These are phyloP conservation scores for Yamadazyma membranifaciens DNA, from an alignment of 1,139 yeast genomes.

Conservation along the genomic window DNA sequence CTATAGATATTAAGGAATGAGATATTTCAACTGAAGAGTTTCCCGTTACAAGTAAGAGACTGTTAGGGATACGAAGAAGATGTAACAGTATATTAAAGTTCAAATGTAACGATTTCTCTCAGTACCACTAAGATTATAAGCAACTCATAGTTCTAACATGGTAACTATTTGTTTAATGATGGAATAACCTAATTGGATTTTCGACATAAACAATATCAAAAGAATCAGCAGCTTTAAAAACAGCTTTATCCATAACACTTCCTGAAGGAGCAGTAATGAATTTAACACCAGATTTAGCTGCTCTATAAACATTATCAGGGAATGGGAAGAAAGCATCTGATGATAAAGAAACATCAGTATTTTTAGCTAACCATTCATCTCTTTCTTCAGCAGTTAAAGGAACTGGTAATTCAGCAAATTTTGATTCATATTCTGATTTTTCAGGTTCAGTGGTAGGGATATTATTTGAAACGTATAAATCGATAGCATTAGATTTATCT, in stretches of 20 bases:
- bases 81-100: no score
- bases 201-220: slow-evolving; percentile 86
- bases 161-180: slow-evolving; percentile 52
- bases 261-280: slow-evolving; percentile 97
- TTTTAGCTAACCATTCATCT: slow-evolving; percentile 78
- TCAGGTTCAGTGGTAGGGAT: slow-evolving; percentile 92
- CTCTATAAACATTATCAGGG: slow-evolving; percentile 98
- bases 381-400: slow-evolving; percentile 85
- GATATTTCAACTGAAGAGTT: no score
- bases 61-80: no score
- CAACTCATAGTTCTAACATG: neutral
- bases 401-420: slow-evolving; percentile 77
- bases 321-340: slow-evolving; percentile 99
- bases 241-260: slow-evolving; percentile 96
- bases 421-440: slow-evolving; percentile 85
- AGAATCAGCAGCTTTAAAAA: slow-evolving; percentile 91
- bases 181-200: slow-evolving; percentile 96
- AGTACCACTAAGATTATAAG: neutral
- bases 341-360: slow-evolving; percentile 83
- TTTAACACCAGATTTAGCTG: slow-evolving; percentile 93
- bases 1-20: no score
- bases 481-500: slow-evolving; percentile 97
- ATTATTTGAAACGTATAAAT: slow-evolving; percentile 85
- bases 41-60: no score
- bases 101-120: no score